Evolutionary conservation across 495 filamentous ascomycete species (phyloP), one percentile per base, ranked within the genome.

Genomic region (Tuber brumale): DNA sequence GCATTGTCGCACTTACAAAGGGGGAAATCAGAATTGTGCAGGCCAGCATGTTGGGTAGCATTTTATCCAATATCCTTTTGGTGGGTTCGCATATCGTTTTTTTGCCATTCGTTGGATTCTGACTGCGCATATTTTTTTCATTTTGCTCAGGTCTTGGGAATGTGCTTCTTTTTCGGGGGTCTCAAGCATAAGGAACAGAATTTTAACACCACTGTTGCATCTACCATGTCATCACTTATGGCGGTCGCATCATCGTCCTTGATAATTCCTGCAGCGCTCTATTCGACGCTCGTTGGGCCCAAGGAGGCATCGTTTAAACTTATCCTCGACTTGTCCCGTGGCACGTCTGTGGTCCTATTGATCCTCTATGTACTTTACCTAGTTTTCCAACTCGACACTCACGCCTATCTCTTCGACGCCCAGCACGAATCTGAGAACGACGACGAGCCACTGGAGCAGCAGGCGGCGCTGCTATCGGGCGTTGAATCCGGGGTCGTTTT

Each of bases 201-300:
- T 9, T 99, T 99, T 86, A 94, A 97, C 81, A 85, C 84, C 18
- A 96, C 93, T 44, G 94, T 95, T 37, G 95, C 95, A 12, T 94
- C 94, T 66, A 97, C 95, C 48, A 98, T 97, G 86, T 96, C 94
- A 46, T 98, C 95, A 35, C 86, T 99, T 35, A 96, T 99, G 95
- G 90, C 94, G 3, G 91, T 99, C 71, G 90, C 95, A 35, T 92
- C 92, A 8, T 94, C 95, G 2, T 95, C 93, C 16, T 87, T 99
- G 78, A 97, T 99, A 80, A 94, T 99, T 76, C 95, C 95, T 0
- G 95, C 95, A 12, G 91, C 86, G 77, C 93, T 88, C 79, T 96
- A 92, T 84, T 89, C 88, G 72, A 86, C 87, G 5, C 83, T 92
- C 18, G 70, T 74, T 69, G 41, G 10, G 9, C 45, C 74, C 0